A percentile compares a stretch with the other conserved stretches of the same genome.
These are phyloP conservation scores for Hanseniaspora jakobsenii DNA, from an alignment of 805 yeast species.

Conservation along the genomic window DNA sequence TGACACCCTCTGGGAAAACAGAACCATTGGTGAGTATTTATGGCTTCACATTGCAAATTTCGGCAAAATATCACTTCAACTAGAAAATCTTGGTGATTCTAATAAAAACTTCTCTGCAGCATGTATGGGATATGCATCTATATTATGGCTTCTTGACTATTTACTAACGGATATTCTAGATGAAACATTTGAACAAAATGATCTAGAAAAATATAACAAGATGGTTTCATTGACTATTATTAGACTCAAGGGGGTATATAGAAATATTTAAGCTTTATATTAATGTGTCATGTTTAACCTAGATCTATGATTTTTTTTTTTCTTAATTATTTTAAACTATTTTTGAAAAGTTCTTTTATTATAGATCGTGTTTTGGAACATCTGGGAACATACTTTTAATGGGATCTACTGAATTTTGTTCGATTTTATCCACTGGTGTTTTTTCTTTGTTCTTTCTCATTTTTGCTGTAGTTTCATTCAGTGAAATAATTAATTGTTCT, in stretches of 20 bases:
- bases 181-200: background rate
- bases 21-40: background rate
- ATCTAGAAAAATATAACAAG: background rate
- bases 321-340: no score
- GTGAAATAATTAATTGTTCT: background rate
- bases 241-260: background rate
- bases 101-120: background rate
- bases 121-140: conserved; percentile 11
- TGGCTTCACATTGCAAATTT: conserved; percentile 1
- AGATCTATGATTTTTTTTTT: background rate
- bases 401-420: background rate
- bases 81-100: background rate
- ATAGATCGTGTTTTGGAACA: conserved; percentile 4
- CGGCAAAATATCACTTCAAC: background rate
- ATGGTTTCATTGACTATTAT: background rate
- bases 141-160: conserved; percentile 11
- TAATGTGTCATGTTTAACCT: background rate
- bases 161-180: background rate
- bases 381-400: background rate
- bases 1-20: background rate
- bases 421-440: no score
- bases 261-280: no score
- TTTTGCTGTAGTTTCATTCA: background rate
- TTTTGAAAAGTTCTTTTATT: background rate
- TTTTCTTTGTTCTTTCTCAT: background rate